phyloP scores from a whole-genome alignment of 176 grass and related monocot genomes.

The Zizania latifolia region DNA sequence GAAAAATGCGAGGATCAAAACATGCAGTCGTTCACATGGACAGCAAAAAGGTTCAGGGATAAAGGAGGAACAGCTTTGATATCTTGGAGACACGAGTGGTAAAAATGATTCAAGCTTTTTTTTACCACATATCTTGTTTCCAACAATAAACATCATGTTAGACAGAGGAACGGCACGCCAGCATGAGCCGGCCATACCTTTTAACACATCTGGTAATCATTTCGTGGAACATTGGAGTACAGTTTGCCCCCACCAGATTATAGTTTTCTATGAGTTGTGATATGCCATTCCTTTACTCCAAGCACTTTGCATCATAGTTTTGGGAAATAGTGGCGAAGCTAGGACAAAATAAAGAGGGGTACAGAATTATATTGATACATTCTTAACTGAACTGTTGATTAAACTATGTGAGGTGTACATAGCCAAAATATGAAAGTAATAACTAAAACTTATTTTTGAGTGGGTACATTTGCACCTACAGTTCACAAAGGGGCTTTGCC shows the following conservation, averaged over 20 bases:
- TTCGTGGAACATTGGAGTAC: conserved; percentile 47
- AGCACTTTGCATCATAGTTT: conserved; percentile 42
- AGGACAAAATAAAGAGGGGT: too few relatives aligned
- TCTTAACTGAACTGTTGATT: too few relatives aligned
- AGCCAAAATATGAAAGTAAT: too few relatives aligned
- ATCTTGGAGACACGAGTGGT: neutral
- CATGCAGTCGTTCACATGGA: neutral
- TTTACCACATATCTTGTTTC: conserved; percentile 38
- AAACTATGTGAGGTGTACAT: too few relatives aligned
- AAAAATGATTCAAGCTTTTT: conserved; percentile 10
- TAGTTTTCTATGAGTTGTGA: conserved; percentile 38
- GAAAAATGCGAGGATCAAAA: neutral
- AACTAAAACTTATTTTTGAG: too few relatives aligned
- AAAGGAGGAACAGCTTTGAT: neutral
- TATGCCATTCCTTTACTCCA: conserved; percentile 54
- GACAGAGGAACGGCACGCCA: conserved; percentile 19
- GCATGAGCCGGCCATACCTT: conserved; percentile 39
- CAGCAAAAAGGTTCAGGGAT: neutral
- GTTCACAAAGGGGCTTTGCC: too few relatives aligned
- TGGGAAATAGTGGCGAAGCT: too few relatives aligned
- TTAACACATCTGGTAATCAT: conserved; percentile 37
- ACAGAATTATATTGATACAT: too few relatives aligned
- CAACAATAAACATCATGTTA: conserved; percentile 1
- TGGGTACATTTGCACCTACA: too few relatives aligned
- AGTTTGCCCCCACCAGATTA: conserved; percentile 42